phyloP scores from a whole-genome alignment of 140 eudicot genomes.

The Stevia rebaudiana region DNA sequence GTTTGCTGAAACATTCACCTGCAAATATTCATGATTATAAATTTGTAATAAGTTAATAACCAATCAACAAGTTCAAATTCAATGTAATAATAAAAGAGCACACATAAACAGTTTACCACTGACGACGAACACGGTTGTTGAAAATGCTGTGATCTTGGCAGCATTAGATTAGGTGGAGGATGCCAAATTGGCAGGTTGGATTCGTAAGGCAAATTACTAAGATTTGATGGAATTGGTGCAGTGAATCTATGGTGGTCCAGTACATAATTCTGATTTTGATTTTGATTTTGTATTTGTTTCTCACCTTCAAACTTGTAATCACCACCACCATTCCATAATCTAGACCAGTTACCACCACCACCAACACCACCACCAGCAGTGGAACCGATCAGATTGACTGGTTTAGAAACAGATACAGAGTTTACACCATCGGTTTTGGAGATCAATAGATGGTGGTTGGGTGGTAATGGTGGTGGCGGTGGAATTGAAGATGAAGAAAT shows the following conservation, averaged over 20 bases:
- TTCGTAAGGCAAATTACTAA: constrained; percentile 45
- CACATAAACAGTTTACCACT: constrained; percentile 35
- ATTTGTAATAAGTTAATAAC: too few relatives aligned
- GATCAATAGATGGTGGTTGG: constrained; percentile 31
- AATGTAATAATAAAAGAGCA: not conserved
- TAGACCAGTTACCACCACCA: constrained; percentile 43
- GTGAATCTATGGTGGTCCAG: constrained; percentile 39
- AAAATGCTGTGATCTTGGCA: constrained; percentile 47
- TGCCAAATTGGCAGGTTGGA: constrained; percentile 34
- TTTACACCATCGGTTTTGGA: constrained; percentile 20
- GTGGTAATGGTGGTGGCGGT: constrained; percentile 45
- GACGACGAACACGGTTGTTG: constrained; percentile 52
- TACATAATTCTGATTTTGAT: constrained; percentile 26
- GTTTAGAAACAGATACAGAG: constrained; percentile 20
- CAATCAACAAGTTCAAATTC: not conserved
- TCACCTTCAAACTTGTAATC: constrained; percentile 31
- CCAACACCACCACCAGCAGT: too few relatives aligned
- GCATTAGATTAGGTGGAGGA: constrained; percentile 33
- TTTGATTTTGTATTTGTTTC: constrained; percentile 25
- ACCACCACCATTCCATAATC: constrained; percentile 48
- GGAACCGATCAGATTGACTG: constrained; percentile 7
- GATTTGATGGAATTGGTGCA: constrained; percentile 26
- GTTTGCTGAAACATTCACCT: constrained; percentile 59
- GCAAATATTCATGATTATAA: constrained; percentile 2
- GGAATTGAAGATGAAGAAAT: constrained; percentile 25